Percentiles rank a stretch among this genome's conserved stretches.
Conservation (phyloP, 2,329 filamentous ascomycete species). For the Cryphonectria carpinicola region DNA sequence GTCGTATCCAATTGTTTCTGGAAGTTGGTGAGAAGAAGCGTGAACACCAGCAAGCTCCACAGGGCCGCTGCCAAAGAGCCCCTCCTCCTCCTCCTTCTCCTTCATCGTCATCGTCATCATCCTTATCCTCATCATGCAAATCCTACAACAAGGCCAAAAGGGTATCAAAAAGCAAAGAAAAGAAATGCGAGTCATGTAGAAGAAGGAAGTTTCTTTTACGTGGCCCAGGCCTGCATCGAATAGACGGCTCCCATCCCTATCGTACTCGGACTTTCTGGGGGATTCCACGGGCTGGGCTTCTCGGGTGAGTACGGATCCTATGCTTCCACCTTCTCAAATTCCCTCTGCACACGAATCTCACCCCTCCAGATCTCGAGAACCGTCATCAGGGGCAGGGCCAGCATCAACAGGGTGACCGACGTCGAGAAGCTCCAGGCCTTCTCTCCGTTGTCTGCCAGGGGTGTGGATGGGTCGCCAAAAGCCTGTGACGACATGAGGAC, state of each 20-base stretch:
- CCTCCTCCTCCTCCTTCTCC: neutral
- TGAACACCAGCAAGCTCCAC: neutral
- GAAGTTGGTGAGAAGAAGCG: neutral
- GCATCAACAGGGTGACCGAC: slow-evolving; percentile 61
- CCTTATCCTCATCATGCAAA: neutral
- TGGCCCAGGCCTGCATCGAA: neutral
- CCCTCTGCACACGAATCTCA: slow-evolving; percentile 6
- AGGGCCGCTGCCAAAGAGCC: neutral
- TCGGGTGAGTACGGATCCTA: neutral
- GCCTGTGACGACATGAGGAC: slow-evolving; percentile 63
- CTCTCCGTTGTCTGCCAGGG: slow-evolving; percentile 56
- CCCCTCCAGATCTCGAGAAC: slow-evolving; percentile 56
- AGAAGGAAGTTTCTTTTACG: neutral
- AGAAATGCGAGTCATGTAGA: neutral
- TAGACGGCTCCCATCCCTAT: neutral
- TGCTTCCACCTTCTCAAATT: neutral
- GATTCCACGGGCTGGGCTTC: neutral
- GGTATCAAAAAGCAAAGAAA: neutral
- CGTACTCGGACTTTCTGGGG: neutral
- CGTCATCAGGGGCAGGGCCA: slow-evolving; percentile 63
- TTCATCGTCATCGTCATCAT: neutral
- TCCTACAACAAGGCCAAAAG: neutral
- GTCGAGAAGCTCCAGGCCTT: slow-evolving; percentile 67
- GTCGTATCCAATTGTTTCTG: neutral
- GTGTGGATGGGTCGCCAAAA: slow-evolving; percentile 57